Conservation (phyloP, 2,329 filamentous ascomycete genomes). For the Eurotiales sp. region DNA sequence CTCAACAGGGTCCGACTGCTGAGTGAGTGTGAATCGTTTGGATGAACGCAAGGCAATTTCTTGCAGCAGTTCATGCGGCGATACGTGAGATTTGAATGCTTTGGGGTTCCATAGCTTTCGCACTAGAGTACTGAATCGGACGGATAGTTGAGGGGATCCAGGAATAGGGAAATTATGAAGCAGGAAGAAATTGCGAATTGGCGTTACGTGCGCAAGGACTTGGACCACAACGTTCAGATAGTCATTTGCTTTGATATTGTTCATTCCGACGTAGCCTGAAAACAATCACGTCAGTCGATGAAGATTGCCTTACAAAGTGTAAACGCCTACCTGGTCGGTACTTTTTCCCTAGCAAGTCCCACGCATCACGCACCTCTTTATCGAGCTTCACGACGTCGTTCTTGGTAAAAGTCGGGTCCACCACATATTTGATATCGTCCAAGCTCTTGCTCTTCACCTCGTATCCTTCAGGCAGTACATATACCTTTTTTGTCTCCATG, state of each 20-base stretch:
- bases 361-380: constrained; percentile 55
- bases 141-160: constrained; percentile 71
- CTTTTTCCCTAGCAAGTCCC: constrained; percentile 76
- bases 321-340: constrained; percentile 71
- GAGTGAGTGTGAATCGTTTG: constrained; percentile 86
- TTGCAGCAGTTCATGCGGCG: constrained; percentile 93
- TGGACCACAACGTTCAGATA: constrained; percentile 96
- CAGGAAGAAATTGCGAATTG: constrained; percentile 86
- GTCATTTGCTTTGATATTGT: constrained; percentile 99
- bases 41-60: constrained; percentile 86
- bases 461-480: constrained; percentile 80
- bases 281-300: constrained; percentile 4
- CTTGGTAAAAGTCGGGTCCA: constrained; percentile 80
- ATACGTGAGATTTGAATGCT: constrained; percentile 95
- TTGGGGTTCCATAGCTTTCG: constrained; percentile 98
- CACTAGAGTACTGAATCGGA: constrained; percentile 82
- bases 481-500: constrained; percentile 61
- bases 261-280: constrained; percentile 86
- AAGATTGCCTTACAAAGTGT: not conserved
- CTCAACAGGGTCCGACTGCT: constrained; percentile 92
- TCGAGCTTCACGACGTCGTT: constrained; percentile 79
- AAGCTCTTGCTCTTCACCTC: constrained; percentile 92
- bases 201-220: constrained; percentile 81
- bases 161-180: constrained; percentile 70
- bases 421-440: constrained; percentile 97